Evolutionary conservation across 495 filamentous ascomycete genomes (phyloP), one percentile per base, ranked within the genome.

Genomic region (Penicillium soppii): DNA sequence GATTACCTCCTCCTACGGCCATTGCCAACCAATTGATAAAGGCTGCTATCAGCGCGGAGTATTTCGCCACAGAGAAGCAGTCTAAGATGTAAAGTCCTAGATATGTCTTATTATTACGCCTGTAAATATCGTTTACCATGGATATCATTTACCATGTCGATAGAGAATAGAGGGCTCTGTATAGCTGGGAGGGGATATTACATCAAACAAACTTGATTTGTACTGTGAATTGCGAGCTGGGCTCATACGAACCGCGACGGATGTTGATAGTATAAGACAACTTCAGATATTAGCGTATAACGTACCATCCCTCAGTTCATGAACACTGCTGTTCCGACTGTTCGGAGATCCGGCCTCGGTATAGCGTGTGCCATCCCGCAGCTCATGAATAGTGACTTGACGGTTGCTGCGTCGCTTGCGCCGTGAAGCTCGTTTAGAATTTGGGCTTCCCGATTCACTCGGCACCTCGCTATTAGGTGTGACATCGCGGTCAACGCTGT

Each of bases 21-120:
- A 92, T 94, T 68, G 89, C 89, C 17, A 86, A 92, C 53, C 85
- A 88, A 60, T 66, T 92, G 64, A 80, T 86, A 37, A 52, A 52
- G 30, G 59, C 72, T 27, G 83, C 82, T 7, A 73, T 84, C 3
- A 70, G 59, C 17, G 70, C 70, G 8, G 78, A 79, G 19, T 77
- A 79, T 53, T 61, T 76, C 42, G 57, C 52, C n/a, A 63, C 43
- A 17, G 66, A 66, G 25, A 73, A 70, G 46, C 49, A 45, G 23
- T 61, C 67, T 36, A 71, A 70, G 57, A 68, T 71, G 36, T 69
- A 59, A 53, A 33, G n/a, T 38, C 26, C n/a, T n/a, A n/a, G 3
- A n/a, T n/a, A 29, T 32, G 7, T 47, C 17, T 12, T 9, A 16
- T 35, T 8, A 25, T 12, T 1, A 16, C 16, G 16, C 39, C 29